Conservation (phyloP, 176 grass and related monocot genomes). For the Carex pumila region DNA sequence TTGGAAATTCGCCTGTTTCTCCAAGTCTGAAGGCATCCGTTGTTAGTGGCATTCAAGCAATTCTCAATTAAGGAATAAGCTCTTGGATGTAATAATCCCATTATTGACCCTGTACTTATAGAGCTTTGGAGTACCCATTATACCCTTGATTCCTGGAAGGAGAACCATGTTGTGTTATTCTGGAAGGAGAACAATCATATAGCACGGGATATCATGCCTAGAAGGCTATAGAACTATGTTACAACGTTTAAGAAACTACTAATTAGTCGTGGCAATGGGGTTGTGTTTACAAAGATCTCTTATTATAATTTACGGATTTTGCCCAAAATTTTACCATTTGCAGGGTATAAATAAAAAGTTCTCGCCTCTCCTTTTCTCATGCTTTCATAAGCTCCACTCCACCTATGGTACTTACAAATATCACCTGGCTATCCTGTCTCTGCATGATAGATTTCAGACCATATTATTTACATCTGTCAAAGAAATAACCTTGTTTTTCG, state of each 20-base stretch:
- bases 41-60: slow-evolving; percentile 31
- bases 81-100: background rate
- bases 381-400: background rate
- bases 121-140: background rate
- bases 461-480: background rate
- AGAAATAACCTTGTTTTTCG: background rate
- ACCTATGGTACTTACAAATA: background rate
- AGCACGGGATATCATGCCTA: background rate
- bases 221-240: background rate
- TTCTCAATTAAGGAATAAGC: slow-evolving; percentile 17
- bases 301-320: background rate
- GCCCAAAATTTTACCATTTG: background rate
- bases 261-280: background rate
- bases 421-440: background rate
- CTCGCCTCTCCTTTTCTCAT: background rate
- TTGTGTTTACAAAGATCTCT: background rate
- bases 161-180: background rate
- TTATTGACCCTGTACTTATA: background rate
- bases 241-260: background rate
- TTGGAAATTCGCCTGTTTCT: slow-evolving; percentile 60
- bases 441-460: background rate
- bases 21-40: slow-evolving; percentile 56
- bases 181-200: background rate
- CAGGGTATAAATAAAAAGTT: background rate
- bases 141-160: background rate